Evolutionary conservation across 2,329 filamentous ascomycete genomes (phyloP).

Genomic region (Sporothrix schenckii): DNA sequence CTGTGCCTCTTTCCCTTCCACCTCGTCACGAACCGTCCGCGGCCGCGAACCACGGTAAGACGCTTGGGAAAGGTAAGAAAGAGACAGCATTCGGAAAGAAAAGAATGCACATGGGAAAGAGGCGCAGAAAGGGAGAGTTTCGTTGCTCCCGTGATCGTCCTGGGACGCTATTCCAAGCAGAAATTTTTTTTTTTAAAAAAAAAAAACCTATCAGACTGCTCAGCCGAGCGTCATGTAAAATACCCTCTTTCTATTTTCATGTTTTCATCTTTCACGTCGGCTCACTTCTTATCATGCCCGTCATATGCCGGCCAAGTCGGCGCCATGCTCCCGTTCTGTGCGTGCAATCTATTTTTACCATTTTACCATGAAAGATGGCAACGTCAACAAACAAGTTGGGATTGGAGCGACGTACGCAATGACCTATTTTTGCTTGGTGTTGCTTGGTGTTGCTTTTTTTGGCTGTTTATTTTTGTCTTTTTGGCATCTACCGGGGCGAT

Average conservation of each 20-base stretch:
- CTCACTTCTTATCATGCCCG: background rate
- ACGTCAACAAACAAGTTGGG: background rate
- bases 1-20: background rate
- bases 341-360: slow-evolving; percentile 19
- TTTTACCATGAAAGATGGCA: background rate
- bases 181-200: too few species aligned
- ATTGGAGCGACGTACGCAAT: background rate
- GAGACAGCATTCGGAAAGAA: background rate
- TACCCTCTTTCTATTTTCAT: background rate
- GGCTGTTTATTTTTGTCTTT: slow-evolving; percentile 14
- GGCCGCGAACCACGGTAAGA: background rate
- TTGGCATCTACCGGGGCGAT: background rate
- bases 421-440: slow-evolving; percentile 1
- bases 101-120: background rate
- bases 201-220: too few species aligned
- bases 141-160: background rate
- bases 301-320: slow-evolving; percentile 19
- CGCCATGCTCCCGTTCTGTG: background rate
- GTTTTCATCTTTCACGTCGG: background rate
- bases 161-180: background rate
- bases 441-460: background rate
- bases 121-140: background rate
- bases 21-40: slow-evolving; percentile 14
- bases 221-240: background rate
- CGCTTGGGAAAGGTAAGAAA: background rate